A percentile compares a stretch with the other conserved stretches of the same genome.
These are phyloP conservation scores for Ramaria rubella DNA, from an alignment of 768 basidiomycete species.

Conservation along the genomic window DNA sequence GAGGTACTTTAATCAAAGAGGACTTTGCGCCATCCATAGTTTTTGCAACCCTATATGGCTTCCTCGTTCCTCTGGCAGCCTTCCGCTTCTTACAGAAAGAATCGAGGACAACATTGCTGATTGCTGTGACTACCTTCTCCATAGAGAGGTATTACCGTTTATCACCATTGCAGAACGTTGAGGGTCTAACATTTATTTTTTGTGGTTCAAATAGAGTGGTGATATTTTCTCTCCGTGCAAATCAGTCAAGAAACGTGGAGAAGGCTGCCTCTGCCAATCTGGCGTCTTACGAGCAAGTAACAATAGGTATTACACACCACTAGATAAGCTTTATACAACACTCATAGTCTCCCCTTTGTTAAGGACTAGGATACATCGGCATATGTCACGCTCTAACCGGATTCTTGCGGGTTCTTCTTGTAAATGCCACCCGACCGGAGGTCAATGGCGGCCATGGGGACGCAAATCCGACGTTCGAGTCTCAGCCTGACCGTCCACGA, in stretches of 20 bases:
- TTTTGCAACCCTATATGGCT: constrained; percentile 34
- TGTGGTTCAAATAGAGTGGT: not conserved
- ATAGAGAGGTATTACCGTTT: constrained; percentile 36
- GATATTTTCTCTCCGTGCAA: not conserved
- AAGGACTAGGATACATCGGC: not conserved
- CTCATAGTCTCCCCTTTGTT: not conserved
- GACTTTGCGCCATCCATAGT: constrained; percentile 41
- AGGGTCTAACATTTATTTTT: not conserved
- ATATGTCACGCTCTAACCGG: not conserved
- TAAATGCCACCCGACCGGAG: constrained; percentile 15
- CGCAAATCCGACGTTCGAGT: no score
- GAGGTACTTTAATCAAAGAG: not conserved
- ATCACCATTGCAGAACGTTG: not conserved
- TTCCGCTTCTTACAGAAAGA: constrained; percentile 29
- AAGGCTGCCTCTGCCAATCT: not conserved
- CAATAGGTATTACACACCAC: not conserved
- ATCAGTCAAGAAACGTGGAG: not conserved
- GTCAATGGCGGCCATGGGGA: constrained; percentile 2
- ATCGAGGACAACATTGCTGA: constrained; percentile 31
- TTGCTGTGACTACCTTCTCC: constrained; percentile 28
- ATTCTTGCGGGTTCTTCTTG: not conserved
- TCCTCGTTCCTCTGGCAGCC: constrained; percentile 31
- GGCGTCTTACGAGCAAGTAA: not conserved
- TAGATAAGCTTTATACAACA: not conserved
- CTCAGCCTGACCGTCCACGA: constrained; percentile 24